A percentile compares a stretch with the other conserved stretches of the same genome.
phyloP scores from a whole-genome alignment of 768 basidiomycete genomes.

The Rhodotorula babjevae region DNA sequence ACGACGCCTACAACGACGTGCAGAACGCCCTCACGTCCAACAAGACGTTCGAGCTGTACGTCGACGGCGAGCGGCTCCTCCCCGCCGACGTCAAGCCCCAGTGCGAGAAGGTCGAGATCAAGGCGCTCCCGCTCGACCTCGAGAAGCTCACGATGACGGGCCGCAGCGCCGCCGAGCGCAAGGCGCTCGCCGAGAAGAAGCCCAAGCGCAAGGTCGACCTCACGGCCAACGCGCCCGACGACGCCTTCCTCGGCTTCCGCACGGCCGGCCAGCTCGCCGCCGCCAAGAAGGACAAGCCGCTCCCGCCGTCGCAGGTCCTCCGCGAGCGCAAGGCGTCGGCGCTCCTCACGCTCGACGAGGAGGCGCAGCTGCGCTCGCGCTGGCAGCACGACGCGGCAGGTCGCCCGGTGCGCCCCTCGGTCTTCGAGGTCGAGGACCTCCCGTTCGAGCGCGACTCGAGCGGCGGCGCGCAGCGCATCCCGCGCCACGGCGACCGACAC shows the following conservation, averaged over 20 bases:
- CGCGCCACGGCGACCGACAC: slow-evolving; percentile 20
- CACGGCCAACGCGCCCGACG: slow-evolving; percentile 65
- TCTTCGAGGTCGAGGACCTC: slow-evolving; percentile 16
- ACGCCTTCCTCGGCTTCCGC: slow-evolving; percentile 69
- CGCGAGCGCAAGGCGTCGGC: slow-evolving; percentile 29
- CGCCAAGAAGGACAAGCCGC: slow-evolving; percentile 25
- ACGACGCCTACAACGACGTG: slow-evolving; percentile 77
- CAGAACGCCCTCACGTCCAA: slow-evolving; percentile 82
- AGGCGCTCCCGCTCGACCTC: slow-evolving; percentile 26
- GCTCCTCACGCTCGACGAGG: slow-evolving; percentile 27
- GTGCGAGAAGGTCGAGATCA: slow-evolving; percentile 37
- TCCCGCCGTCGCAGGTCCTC: slow-evolving; percentile 16
- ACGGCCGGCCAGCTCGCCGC: slow-evolving; percentile 61
- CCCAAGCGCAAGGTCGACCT: slow-evolving; percentile 49
- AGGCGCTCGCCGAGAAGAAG: slow-evolving; percentile 29
- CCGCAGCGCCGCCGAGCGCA: slow-evolving; percentile 12
- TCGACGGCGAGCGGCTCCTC: slow-evolving; percentile 80
- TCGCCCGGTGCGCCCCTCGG: slow-evolving; percentile 1
- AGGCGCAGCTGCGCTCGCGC: slow-evolving; percentile 13
- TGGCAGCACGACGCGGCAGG: slow-evolving; percentile 22
- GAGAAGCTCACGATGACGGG: slow-evolving; percentile 36
- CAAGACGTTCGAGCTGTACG: slow-evolving; percentile 76
- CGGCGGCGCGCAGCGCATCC: slow-evolving; percentile 26
- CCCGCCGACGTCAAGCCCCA: slow-evolving; percentile 61
- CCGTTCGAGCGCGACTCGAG: slow-evolving; percentile 15